These are phyloP conservation scores for Hypoxylon sp. DNA, from an alignment of 2,329 filamentous ascomycete genomes.

Conservation along the genomic window DNA sequence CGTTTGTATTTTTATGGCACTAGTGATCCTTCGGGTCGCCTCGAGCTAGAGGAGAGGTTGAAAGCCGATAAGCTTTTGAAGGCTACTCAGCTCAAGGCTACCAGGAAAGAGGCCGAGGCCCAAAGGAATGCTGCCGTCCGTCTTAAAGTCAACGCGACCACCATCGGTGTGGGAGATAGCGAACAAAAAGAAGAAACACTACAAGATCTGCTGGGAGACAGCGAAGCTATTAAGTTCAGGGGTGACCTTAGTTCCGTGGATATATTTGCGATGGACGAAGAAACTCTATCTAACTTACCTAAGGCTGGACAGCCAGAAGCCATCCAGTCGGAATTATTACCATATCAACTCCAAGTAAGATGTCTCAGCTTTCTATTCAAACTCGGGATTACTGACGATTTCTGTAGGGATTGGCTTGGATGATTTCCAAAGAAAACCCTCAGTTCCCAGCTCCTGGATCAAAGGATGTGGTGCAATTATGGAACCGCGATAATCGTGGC, in stretches of 20 bases:
- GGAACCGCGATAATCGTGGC: constrained; percentile 70
- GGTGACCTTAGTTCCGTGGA: constrained; percentile 76
- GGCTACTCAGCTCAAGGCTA: constrained; percentile 69
- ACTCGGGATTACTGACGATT: constrained; percentile 17
- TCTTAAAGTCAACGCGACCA: constrained; percentile 58
- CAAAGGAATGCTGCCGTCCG: constrained; percentile 62
- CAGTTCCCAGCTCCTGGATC: constrained; percentile 71
- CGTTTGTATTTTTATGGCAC: constrained; percentile 79
- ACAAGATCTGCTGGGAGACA: constrained; percentile 75
- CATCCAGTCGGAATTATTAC: constrained; percentile 77
- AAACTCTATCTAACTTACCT: constrained; percentile 78
- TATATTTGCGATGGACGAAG: constrained; percentile 79
- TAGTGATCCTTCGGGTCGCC: constrained; percentile 66
- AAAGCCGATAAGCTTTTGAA: constrained; percentile 75
- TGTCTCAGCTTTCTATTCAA: not conserved
- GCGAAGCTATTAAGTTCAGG: constrained; percentile 77
- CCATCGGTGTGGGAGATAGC: constrained; percentile 53
- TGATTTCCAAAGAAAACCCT: constrained; percentile 82
- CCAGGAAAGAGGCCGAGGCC: constrained; percentile 67
- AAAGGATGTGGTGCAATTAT: constrained; percentile 79
- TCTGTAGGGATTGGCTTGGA: constrained; percentile 83
- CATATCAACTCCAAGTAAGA: constrained; percentile 79
- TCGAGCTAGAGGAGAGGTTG: constrained; percentile 72
- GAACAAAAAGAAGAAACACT: constrained; percentile 63
- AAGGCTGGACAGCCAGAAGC: constrained; percentile 77